phyloP scores from a whole-genome alignment of 2,329 filamentous ascomycete species.

The Pseudocercospora vitis region DNA sequence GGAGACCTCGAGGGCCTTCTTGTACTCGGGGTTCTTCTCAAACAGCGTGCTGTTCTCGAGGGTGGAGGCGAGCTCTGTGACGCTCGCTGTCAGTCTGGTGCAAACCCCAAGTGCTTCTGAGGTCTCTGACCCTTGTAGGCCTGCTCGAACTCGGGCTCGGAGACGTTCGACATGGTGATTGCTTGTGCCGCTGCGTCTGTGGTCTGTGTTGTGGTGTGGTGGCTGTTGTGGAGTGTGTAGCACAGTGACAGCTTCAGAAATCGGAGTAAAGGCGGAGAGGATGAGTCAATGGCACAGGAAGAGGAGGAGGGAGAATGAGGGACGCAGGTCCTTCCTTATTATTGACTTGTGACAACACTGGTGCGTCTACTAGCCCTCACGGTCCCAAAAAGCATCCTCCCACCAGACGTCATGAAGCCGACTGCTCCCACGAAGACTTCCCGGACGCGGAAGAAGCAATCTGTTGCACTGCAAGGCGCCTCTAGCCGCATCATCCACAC shows the following conservation, averaged over 20 bases:
- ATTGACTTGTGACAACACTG: conserved; percentile 1
- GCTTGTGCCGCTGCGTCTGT: conserved; percentile 5
- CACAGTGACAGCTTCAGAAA: not conserved
- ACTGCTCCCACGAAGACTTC: conserved; percentile 6
- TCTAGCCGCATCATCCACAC: conserved; percentile 1
- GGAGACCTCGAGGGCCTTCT: conserved; percentile 81
- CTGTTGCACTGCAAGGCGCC: not conserved
- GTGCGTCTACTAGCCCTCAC: not conserved
- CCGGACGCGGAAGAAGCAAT: not conserved
- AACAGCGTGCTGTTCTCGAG: conserved; percentile 94
- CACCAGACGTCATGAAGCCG: not conserved
- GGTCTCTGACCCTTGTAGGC: conserved; percentile 81
- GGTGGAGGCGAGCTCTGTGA: conserved; percentile 76
- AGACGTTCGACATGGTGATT: conserved; percentile 62
- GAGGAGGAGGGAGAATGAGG: not conserved
- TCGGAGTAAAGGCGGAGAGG: not conserved
- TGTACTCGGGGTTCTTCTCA: conserved; percentile 91
- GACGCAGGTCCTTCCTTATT: too few species aligned
- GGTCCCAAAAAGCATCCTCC: not conserved
- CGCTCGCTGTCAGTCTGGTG: not conserved
- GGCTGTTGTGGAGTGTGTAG: not conserved
- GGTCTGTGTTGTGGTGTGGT: not conserved
- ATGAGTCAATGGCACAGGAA: conserved; percentile 4
- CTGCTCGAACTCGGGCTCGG: conserved; percentile 97
- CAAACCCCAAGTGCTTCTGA: not conserved